Base-by-base conservation (phyloP, 768 basidiomycete genomes). In the Mrakia gelida region DNA sequence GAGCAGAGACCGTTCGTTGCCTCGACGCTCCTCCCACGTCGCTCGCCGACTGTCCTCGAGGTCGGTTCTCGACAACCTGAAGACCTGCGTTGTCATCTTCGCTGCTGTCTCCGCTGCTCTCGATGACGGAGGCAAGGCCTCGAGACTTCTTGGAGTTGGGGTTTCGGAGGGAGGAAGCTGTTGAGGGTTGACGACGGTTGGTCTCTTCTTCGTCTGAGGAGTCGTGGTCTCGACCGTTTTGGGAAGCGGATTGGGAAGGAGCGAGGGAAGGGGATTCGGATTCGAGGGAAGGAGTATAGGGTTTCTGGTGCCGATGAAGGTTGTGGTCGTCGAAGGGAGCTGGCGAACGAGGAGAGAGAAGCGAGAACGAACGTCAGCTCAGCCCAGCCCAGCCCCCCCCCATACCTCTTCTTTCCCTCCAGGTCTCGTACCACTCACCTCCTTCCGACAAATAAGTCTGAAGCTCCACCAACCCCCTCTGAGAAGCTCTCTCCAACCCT, bases 201-300 rank as follows among this genome's bases (percentile, higher is more conserved):
- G 15, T 7, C 3, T 78, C 77, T 32, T 73, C 72, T 16, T 70
- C 63, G n/a, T 52, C 49, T 0, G 73, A 70, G 67, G 65, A 67
- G 43, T 76, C 78, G 54, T 75, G 68, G 30, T 74, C 78, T n/a
- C 75, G 74, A 28, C 78, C 78, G 63, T 52, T 74, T 30, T 79
- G 78, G 13, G 78, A 79, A 10, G 74, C 78, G 2, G 78, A 79
- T 30, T 79, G 78, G 26, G 78, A 79, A 2, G 78, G 78, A 30
- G 78, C 78, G 16, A 79, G 70, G 18, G 78, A 79, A 6, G 74
- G 78, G 3, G 77, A 74, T 16, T 75, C 75, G 4, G 78, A 79
- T 11, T 79, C 78, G 56, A 79, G 63, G 9, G 77, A 78, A 21
- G 71, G 71, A 4, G 72, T 73, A 54, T 78, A 78, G n/a, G 49